Conservation (phyloP, 192 early-diverging fungal genomes). For the Coemansia sp. region DNA sequence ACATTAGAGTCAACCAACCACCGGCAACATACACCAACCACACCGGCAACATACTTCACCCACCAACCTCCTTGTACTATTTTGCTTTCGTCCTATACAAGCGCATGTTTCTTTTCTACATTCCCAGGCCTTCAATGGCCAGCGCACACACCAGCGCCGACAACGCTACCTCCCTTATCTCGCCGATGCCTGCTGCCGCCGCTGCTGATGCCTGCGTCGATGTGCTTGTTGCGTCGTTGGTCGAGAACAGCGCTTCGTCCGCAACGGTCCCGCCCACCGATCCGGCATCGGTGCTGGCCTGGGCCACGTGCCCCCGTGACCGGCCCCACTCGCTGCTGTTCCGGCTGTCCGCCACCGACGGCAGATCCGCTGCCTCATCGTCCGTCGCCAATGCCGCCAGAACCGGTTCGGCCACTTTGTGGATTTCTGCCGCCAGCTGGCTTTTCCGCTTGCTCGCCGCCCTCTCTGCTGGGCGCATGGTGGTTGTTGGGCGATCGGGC, state of each 20-base stretch:
- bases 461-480: background rate
- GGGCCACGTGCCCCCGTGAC: background rate
- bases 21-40: background rate
- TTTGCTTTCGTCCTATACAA: background rate
- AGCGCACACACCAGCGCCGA: conserved; percentile 32
- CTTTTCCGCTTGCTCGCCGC: background rate
- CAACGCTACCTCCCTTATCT: conserved; percentile 27
- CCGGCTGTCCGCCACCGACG: background rate
- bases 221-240: background rate
- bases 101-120: conserved; percentile 12
- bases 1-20: background rate
- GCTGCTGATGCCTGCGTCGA: background rate
- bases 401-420: conserved; percentile 15
- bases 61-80: no score
- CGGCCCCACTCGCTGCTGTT: background rate
- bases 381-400: conserved; percentile 14
- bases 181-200: background rate
- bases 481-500: background rate
- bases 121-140: conserved; percentile 41
- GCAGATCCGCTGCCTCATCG: background rate
- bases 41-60: background rate
- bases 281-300: background rate
- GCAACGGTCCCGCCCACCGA: background rate
- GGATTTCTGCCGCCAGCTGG: conserved; percentile 5
- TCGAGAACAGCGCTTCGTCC: background rate